Conservation (phyloP, 2,329 filamentous ascomycete genomes). For the Diaporthe sp. region DNA sequence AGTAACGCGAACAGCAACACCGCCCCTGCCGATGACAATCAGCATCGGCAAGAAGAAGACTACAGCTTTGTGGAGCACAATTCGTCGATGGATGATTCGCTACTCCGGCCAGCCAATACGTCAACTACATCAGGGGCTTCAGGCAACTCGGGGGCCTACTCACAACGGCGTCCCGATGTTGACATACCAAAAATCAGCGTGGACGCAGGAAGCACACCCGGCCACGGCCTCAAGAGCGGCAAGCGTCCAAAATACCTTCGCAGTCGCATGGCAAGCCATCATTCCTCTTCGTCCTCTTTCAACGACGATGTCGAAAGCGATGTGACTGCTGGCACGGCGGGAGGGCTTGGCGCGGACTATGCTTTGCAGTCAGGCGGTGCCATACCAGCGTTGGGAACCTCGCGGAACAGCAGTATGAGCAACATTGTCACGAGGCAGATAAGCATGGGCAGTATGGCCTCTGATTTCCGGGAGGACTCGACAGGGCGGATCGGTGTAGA, state of each 20-base stretch:
- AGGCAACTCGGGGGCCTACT: constrained; percentile 41
- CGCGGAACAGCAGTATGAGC: constrained; percentile 57
- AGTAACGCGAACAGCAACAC: constrained; percentile 39
- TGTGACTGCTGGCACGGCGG: constrained; percentile 61
- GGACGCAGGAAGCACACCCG: constrained; percentile 60
- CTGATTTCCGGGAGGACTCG: constrained; percentile 67
- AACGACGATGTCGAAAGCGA: constrained; percentile 78
- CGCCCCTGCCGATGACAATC: constrained; percentile 37
- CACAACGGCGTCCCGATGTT: constrained; percentile 47
- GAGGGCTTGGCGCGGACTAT: constrained; percentile 75
- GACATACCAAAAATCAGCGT: constrained; percentile 44
- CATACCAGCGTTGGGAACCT: constrained; percentile 64
- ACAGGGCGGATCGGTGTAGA: constrained; percentile 56
- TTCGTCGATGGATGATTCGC: constrained; percentile 40
- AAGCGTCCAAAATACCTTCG: constrained; percentile 67
- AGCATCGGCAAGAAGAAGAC: constrained; percentile 38
- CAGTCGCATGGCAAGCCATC: constrained; percentile 66
- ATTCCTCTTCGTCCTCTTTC: constrained; percentile 71
- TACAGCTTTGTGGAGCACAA: constrained; percentile 35
- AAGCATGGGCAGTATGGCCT: constrained; percentile 91
- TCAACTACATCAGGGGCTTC: constrained; percentile 43
- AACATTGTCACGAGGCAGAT: constrained; percentile 77
- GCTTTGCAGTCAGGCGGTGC: constrained; percentile 86
- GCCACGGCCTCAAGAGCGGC: constrained; percentile 57
- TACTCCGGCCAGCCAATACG: constrained; percentile 42